Base-by-base conservation (phyloP, 2,329 filamentous ascomycete genomes). In the Nemania diffusa region DNA sequence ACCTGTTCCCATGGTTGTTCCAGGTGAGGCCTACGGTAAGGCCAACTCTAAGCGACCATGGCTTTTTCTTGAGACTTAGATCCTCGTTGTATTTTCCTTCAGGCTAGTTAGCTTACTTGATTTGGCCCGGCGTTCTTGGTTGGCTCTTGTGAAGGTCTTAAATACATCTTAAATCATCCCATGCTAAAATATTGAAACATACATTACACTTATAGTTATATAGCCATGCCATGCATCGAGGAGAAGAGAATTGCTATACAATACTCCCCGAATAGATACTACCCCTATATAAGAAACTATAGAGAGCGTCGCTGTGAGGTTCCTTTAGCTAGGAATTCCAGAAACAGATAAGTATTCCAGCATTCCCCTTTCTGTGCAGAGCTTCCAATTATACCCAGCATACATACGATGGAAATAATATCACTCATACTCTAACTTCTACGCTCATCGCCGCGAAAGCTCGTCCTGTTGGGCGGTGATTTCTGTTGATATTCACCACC, bases 1-100 rank as follows among this genome's bases (percentile, higher is more conserved):
- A 11, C 82, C 82, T 0, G 78, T 84, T 17, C 82, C 83, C 3
- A 82, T 84, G 79, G 73, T 73, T 32, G 62, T 82, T 29, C 82
- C 82, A 20, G 77, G 71, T 11, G 74, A 78, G 34, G 68, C 73
- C 11, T 78, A 78, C 53, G 75, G 73, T 8, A 69, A 69, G 44
- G 69, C 57, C n/a, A 66, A 57, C 29, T 72, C 73, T 5, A 77
- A 75, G 60, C 62, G 67, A 13, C 77, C 77, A 55, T 78, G 77
- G 77, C 62, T 77, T 22, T 78, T 75, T 51, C 73, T 76, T 24
- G 75, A 76, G 46, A 59, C 68, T 52, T 76, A 58, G 73, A 7
- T 8, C 20, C 5, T 9, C 8, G 9, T 13, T 26, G 26, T 26
- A 4, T 6, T 55, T 42, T 22, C 24, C 20, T 26, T n/a, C 9